A percentile compares a stretch with the other conserved stretches of the same genome.
Evolutionary conservation across 2,329 filamentous ascomycete species (phyloP).

Genomic region (Coleophoma crateriformis): DNA sequence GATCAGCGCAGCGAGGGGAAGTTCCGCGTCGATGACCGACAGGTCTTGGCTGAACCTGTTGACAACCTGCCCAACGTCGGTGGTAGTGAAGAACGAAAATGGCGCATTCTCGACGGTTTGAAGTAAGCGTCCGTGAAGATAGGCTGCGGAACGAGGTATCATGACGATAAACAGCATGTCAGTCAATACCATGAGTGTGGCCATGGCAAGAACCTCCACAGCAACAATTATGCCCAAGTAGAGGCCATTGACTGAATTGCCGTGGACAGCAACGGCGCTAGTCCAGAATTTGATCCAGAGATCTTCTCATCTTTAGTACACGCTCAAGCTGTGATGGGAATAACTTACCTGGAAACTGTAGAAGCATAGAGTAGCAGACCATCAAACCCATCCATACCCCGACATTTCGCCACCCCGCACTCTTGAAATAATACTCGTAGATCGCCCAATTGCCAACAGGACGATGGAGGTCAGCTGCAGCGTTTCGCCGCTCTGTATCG

Average conservation of each 20-base stretch:
- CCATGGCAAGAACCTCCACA: conserved; percentile 16
- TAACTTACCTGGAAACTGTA: conserved; percentile 10
- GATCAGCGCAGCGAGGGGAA: conserved; percentile 27
- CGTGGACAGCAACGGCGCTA: conserved; percentile 12
- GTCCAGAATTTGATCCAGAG: conserved; percentile 40
- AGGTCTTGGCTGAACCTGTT: conserved; percentile 41
- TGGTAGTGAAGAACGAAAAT: conserved; percentile 35
- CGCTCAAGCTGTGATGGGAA: conserved; percentile 10
- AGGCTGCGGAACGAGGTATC: conserved; percentile 44
- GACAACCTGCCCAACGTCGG: conserved; percentile 35
- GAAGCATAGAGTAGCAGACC: conserved; percentile 9
- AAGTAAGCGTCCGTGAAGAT: conserved; percentile 41
- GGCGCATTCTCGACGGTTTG: conserved; percentile 37
- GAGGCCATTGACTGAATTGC: conserved; percentile 13
- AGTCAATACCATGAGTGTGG: conserved; percentile 5
- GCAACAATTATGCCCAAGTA: conserved; percentile 14
- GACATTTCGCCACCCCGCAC: conserved; percentile 8
- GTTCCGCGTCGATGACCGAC: conserved; percentile 19
- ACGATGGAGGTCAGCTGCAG: conserved; percentile 10
- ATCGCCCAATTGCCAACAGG: conserved; percentile 12
- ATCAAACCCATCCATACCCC: conserved; percentile 7
- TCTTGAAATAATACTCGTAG: conserved; percentile 14
- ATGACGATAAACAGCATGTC: conserved; percentile 43
- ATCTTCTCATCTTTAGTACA: conserved; percentile 21
- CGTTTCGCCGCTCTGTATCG: conserved; percentile 8